These are phyloP conservation scores for Kazachstania sp. DNA, from an alignment of 1,139 yeast species.

Conservation along the genomic window DNA sequence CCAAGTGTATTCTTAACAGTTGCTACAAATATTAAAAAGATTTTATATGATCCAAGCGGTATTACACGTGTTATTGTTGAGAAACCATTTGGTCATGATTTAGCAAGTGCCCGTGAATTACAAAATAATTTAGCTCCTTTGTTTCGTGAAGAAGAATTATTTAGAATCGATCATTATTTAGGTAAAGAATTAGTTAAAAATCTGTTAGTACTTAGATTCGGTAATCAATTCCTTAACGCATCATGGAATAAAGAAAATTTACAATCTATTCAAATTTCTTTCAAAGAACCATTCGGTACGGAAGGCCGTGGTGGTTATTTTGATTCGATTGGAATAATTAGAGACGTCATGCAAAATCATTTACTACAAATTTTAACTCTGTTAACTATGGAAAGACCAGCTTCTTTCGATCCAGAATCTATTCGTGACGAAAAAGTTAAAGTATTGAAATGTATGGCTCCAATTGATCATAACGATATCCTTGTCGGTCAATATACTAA, in stretches of 20 bases:
- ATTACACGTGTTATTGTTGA: constrained; percentile 79
- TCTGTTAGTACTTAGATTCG: constrained; percentile 78
- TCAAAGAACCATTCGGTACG: constrained; percentile 95
- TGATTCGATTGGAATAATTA: constrained; percentile 86
- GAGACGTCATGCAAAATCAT: constrained; percentile 99
- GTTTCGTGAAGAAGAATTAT: constrained; percentile 84
- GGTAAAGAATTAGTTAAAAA: constrained; percentile 98
- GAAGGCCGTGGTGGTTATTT: constrained; percentile 99
- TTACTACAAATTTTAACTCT: constrained; percentile 84
- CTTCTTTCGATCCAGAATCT: constrained; percentile 80
- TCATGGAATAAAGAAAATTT: constrained; percentile 81
- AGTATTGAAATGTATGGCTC: constrained; percentile 72
- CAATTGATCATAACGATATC: constrained; percentile 57
- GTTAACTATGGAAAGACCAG: constrained; percentile 96
- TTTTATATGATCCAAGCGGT: constrained; percentile 62
- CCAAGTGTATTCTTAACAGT: constrained; percentile 85
- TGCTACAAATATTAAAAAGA: constrained; percentile 60
- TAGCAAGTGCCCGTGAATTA: constrained; percentile 65
- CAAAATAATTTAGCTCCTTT: constrained; percentile 74
- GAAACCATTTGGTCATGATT: constrained; percentile 95
- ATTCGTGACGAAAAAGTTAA: constrained; percentile 94
- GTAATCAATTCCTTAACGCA: constrained; percentile 75
- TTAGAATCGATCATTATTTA: constrained; percentile 92
- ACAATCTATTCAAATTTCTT: constrained; percentile 73
- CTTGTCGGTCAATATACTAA: constrained; percentile 81